Percentiles rank a stretch among this genome's conserved stretches.
Evolutionary conservation across 768 basidiomycete species (phyloP).

Genomic region (Hygrophoropsis aurantiaca): DNA sequence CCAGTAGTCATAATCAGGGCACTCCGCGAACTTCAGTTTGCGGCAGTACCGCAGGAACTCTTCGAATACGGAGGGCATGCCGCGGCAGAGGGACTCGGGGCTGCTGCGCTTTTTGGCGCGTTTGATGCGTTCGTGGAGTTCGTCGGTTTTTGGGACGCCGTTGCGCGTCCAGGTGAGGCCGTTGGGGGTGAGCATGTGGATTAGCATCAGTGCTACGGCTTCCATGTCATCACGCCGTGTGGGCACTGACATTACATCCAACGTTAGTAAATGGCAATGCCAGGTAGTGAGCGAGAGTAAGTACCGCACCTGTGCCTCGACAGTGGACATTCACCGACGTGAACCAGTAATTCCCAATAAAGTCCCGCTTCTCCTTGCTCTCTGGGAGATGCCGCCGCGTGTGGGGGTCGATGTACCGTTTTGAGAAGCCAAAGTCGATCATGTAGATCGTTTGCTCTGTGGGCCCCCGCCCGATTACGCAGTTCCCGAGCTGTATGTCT

Average conservation of each 20-base stretch:
- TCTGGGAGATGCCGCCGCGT: constrained; percentile 73
- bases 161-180: constrained; percentile 79
- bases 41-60: constrained; percentile 75
- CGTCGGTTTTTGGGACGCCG: constrained; percentile 72
- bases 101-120: constrained; percentile 59
- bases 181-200: constrained; percentile 74
- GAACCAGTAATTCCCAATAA: constrained; percentile 87
- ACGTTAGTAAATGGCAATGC: constrained; percentile 17
- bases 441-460: constrained; percentile 66
- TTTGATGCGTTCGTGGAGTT: constrained; percentile 61
- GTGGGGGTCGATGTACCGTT: constrained; percentile 66
- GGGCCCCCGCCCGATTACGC: constrained; percentile 60
- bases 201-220: constrained; percentile 75
- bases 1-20: constrained; percentile 70
- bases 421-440: constrained; percentile 88
- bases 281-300: constrained; percentile 13
- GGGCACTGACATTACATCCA: constrained; percentile 49
- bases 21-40: constrained; percentile 63
- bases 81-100: constrained; percentile 67
- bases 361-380: constrained; percentile 64
- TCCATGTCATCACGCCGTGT: constrained; percentile 80
- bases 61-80: constrained; percentile 71
- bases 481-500: constrained; percentile 80
- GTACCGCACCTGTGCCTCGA: constrained; percentile 61
- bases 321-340: constrained; percentile 78